Evolutionary conservation across 2,329 filamentous ascomycete genomes (phyloP).

Genomic region (Monosporascus sp.): DNA sequence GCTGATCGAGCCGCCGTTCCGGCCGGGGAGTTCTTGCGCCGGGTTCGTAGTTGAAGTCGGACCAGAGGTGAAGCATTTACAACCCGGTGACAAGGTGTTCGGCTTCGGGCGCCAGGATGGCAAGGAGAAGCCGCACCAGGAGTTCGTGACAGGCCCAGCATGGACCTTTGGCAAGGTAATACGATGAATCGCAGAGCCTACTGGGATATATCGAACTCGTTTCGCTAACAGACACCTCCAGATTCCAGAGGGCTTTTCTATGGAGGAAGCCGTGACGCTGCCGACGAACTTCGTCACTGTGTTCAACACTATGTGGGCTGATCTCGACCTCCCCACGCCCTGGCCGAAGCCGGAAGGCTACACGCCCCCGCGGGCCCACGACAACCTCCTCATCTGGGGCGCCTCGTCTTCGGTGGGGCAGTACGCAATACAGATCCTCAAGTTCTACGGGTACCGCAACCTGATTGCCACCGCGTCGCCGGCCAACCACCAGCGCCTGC

Average conservation of each 20-base stretch:
- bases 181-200: neutral
- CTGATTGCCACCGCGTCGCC: slow-evolving; percentile 43
- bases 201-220: neutral
- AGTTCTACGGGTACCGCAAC: slow-evolving; percentile 46
- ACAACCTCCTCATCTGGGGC: slow-evolving; percentile 46
- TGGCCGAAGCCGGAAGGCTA: slow-evolving; percentile 48
- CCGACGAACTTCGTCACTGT: slow-evolving; percentile 55
- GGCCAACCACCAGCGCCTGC: slow-evolving; percentile 39
- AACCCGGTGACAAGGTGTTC: slow-evolving; percentile 50
- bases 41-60: slow-evolving; percentile 50
- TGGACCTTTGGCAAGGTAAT: slow-evolving; percentile 40
- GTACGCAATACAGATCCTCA: slow-evolving; percentile 44
- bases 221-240: slow-evolving; percentile 3
- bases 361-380: slow-evolving; percentile 28
- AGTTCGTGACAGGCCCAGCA: slow-evolving; percentile 46
- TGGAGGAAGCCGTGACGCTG: slow-evolving; percentile 34
- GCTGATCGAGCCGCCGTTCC: slow-evolving; percentile 42
- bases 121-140: slow-evolving; percentile 49
- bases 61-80: slow-evolving; percentile 35
- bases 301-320: slow-evolving; percentile 47
- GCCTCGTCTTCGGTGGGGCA: slow-evolving; percentile 48
- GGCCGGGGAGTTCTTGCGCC: slow-evolving; percentile 45
- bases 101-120: slow-evolving; percentile 45
- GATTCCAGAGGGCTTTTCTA: slow-evolving; percentile 18
- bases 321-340: slow-evolving; percentile 48